phyloP scores from a whole-genome alignment of 306 rosid genomes.

The Fragaria iinumae region DNA sequence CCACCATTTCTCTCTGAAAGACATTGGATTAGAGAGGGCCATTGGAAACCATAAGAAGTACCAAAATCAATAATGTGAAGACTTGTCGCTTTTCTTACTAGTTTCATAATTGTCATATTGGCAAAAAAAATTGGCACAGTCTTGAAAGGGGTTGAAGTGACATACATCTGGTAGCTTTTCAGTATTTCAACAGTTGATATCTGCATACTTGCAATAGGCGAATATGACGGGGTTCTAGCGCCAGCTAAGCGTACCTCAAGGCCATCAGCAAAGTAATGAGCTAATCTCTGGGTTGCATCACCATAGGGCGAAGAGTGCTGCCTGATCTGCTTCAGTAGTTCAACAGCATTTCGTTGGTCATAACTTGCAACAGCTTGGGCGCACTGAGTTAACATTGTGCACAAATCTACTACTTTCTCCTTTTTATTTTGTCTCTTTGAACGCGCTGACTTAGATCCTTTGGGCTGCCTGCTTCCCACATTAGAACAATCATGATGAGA shows the following conservation, averaged over 20 bases:
- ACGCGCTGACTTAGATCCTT: constrained; percentile 12
- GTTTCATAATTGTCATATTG: constrained; percentile 28
- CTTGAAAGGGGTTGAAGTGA: constrained; percentile 38
- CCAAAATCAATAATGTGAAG: constrained; percentile 46
- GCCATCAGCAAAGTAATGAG: constrained; percentile 45
- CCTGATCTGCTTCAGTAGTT: constrained; percentile 29
- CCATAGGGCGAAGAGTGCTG: constrained; percentile 36
- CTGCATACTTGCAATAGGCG: constrained; percentile 15
- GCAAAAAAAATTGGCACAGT: constrained; percentile 25
- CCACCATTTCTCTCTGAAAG: constrained; percentile 34
- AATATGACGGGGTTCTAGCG: constrained; percentile 22
- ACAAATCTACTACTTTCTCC: constrained; percentile 29
- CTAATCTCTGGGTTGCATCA: constrained; percentile 36
- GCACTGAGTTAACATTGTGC: constrained; percentile 35
- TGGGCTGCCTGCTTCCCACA: constrained; percentile 15
- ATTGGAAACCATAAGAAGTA: constrained; percentile 40
- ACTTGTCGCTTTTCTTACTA: constrained; percentile 16
- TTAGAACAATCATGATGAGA: neutral
- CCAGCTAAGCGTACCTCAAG: constrained; percentile 41
- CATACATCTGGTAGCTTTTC: constrained; percentile 26
- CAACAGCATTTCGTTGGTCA: constrained; percentile 26
- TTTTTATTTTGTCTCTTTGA: constrained; percentile 1
- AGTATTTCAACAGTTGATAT: constrained; percentile 35
- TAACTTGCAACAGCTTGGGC: constrained; percentile 36
- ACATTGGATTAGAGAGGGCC: constrained; percentile 43